Conservation (phyloP, 495 filamentous ascomycete species). For the Rhizodiscina lignyota region DNA sequence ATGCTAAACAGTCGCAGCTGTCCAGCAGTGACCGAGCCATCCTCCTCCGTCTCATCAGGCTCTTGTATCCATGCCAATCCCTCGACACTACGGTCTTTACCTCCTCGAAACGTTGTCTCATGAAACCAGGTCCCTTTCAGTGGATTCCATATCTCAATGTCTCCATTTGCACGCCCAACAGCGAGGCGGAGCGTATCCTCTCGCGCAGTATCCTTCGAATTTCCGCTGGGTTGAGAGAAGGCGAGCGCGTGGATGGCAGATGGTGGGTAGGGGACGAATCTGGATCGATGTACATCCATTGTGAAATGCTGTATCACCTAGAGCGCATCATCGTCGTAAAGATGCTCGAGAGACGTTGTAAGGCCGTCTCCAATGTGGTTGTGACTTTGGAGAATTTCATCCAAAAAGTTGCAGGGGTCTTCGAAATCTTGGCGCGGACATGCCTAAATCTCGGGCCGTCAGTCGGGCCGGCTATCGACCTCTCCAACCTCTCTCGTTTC, state of each 20-base stretch:
- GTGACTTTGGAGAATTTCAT: no score
- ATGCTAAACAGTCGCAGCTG: conserved; percentile 84
- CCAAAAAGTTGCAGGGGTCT: no score
- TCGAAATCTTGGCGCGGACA: no score
- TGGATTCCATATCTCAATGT: conserved; percentile 98
- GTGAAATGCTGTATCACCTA: no score
- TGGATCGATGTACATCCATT: conserved; percentile 95
- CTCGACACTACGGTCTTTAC: conserved; percentile 75
- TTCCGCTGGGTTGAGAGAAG: conserved; percentile 49
- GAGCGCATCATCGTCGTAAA: no score
- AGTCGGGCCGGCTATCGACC: no score
- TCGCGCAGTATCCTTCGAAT: neutral
- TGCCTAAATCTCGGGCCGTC: no score
- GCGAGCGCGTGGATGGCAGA: conserved; percentile 87
- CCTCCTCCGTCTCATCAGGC: conserved; percentile 41
- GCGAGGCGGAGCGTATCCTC: conserved; percentile 40
- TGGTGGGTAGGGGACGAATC: conserved; percentile 88
- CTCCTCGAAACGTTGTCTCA: conserved; percentile 70
- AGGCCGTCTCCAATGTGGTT: no score
- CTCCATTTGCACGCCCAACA: conserved; percentile 82
- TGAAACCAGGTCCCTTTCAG: conserved; percentile 73
- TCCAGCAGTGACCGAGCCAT: conserved; percentile 8
- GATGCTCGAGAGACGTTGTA: no score
- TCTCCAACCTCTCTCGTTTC: no score
- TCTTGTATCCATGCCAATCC: conserved; percentile 88